A percentile compares a stretch with the other conserved stretches of the same genome.
These are phyloP conservation scores for Microascus cirrosus DNA, from an alignment of 2,329 filamentous ascomycete genomes.

Conservation along the genomic window DNA sequence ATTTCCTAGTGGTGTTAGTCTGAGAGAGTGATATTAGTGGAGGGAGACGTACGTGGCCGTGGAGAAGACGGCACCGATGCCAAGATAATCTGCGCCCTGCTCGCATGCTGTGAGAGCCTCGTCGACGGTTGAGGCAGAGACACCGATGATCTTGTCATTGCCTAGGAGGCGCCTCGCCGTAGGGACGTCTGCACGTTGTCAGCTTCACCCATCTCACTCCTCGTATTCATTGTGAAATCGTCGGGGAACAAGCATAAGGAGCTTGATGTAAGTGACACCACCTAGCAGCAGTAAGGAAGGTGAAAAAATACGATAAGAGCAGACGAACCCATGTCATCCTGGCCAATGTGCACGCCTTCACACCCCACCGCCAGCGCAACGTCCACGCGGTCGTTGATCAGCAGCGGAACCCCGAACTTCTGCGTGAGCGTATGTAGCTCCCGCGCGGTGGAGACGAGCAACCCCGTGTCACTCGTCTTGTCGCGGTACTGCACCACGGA, in stretches of 20 bases:
- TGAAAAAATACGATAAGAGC: not conserved
- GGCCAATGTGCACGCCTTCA: slow-evolving; percentile 88
- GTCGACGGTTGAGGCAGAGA: slow-evolving; percentile 64
- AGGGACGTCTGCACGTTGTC: slow-evolving; percentile 32
- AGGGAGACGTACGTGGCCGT: slow-evolving; percentile 56
- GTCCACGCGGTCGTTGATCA: slow-evolving; percentile 90
- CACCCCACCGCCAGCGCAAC: slow-evolving; percentile 76
- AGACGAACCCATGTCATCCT: slow-evolving; percentile 73
- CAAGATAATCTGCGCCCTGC: slow-evolving; percentile 79
- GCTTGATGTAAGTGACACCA: not conserved
- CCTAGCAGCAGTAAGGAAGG: not conserved
- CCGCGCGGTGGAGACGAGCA: slow-evolving; percentile 58
- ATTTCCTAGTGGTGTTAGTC: slow-evolving; percentile 45
- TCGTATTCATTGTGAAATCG: not conserved
- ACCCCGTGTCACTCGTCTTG: slow-evolving; percentile 66
- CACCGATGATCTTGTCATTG: slow-evolving; percentile 70
- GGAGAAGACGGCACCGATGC: slow-evolving; percentile 80
- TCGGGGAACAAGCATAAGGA: not conserved
- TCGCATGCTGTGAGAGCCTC: slow-evolving; percentile 64
- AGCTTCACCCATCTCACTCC: not conserved
- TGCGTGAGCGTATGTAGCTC: slow-evolving; percentile 61
- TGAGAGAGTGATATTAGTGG: slow-evolving; percentile 6
- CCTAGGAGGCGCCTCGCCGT: slow-evolving; percentile 66
- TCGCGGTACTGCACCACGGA: slow-evolving; percentile 86
- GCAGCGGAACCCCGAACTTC: slow-evolving; percentile 59